These are phyloP conservation scores for Simplicillium aogashimaense DNA, from an alignment of 2,329 filamentous ascomycete species.

Conservation along the genomic window DNA sequence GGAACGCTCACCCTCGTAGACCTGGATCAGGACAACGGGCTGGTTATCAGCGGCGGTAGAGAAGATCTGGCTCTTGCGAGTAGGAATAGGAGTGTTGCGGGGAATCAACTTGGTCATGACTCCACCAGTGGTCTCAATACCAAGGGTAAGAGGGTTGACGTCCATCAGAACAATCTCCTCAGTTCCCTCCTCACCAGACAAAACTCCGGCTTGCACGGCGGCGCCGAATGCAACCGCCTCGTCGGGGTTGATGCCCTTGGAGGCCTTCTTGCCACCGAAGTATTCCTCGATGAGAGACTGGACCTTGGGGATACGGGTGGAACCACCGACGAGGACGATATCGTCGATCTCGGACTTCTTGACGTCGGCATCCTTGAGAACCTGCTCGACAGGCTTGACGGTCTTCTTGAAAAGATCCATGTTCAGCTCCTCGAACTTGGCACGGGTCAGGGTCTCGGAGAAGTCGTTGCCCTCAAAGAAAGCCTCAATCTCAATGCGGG, in stretches of 20 bases:
- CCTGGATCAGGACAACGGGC: slow-evolving; percentile 88
- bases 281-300: slow-evolving; percentile 90
- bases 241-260: slow-evolving; percentile 99
- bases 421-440: slow-evolving; percentile 99
- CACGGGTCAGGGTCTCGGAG: slow-evolving; percentile 94
- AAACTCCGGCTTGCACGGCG: slow-evolving; percentile 91
- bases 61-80: slow-evolving; percentile 96
- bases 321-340: slow-evolving; percentile 96
- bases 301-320: slow-evolving; percentile 98
- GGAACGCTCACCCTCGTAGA: slow-evolving; percentile 86
- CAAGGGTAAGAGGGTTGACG: slow-evolving; percentile 90
- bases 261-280: slow-evolving; percentile 92
- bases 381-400: slow-evolving; percentile 96
- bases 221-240: slow-evolving; percentile 98
- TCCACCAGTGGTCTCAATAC: slow-evolving; percentile 95
- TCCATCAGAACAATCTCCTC: slow-evolving; percentile 87
- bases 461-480: slow-evolving; percentile 97
- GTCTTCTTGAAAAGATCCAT: slow-evolving; percentile 99
- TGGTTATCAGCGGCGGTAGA: slow-evolving; percentile 96
- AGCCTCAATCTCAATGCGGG: slow-evolving; percentile 91
- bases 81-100: slow-evolving; percentile 89
- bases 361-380: slow-evolving; percentile 94
- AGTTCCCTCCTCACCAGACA: slow-evolving; percentile 78
- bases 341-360: slow-evolving; percentile 94
- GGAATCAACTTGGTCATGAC: slow-evolving; percentile 97